These are phyloP conservation scores for Orobanche coerulescens DNA, from an alignment of 257 asterid genomes.

Conservation along the genomic window DNA sequence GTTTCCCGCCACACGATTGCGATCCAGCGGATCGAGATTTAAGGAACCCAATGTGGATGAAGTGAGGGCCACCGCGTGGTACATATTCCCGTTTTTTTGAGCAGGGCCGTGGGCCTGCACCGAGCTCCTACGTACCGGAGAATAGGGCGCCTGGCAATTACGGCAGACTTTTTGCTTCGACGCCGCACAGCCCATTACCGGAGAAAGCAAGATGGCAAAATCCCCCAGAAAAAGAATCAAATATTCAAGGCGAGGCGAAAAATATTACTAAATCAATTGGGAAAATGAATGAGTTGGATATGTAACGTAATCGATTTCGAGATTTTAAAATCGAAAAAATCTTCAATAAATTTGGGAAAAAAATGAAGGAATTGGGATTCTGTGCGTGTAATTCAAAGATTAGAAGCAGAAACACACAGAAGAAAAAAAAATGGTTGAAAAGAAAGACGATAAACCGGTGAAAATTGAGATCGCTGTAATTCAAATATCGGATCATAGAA, in stretches of 20 bases:
- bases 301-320: no score
- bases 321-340: slow-evolving; percentile 11
- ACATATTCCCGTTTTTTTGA: slow-evolving; percentile 28
- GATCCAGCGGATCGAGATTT: slow-evolving; percentile 51
- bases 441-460: no score
- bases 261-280: no score
- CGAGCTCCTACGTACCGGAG: slow-evolving; percentile 81
- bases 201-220: neutral
- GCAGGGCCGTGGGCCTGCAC: slow-evolving; percentile 46
- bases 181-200: slow-evolving; percentile 72
- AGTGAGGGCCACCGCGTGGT: slow-evolving; percentile 66
- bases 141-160: slow-evolving; percentile 48
- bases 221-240: neutral
- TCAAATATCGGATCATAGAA: neutral
- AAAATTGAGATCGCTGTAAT: no score
- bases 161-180: slow-evolving; percentile 60
- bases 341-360: slow-evolving; percentile 13
- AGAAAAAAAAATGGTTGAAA: no score
- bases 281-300: no score
- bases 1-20: slow-evolving; percentile 8
- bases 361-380: slow-evolving; percentile 28
- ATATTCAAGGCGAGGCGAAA: neutral
- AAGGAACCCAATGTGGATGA: slow-evolving; percentile 82
- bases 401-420: no score
- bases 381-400: slow-evolving; percentile 19